Base-by-base conservation (phyloP, 257 asterid genomes). In the Solanum tarapatanum region DNA sequence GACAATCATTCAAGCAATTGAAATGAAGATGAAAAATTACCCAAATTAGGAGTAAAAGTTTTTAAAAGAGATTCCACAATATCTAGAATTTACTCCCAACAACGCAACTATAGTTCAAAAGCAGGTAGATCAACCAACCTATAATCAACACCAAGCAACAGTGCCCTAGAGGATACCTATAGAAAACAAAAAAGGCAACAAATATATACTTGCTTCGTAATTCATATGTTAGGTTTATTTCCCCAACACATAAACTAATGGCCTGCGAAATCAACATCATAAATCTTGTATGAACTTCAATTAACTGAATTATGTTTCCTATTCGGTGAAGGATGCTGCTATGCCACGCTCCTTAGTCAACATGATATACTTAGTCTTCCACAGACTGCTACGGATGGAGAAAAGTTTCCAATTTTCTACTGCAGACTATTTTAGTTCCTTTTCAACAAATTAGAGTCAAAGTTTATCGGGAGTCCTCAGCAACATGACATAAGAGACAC, bases 401-500 rank as follows among this genome's bases (percentile, higher is more conserved):
- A 79, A 36, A 30, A 80, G 39, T 36, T 28, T 82, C 85, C 85
- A 45, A 82, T 48, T 48, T 28, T 11, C 69, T 28, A 48, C 41
- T 48, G 68, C 85, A 28, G 69, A 28, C 69, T 48, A 30, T 48
- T 48, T 19, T 19, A 48, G 43, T 48, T 66, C 43, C 68, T 85
- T 84, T 9, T 30, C 36, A 85, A 69, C 60, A 64, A 72, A 26
- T 85, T 37, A 80, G 66, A 80, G 66, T 58, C 70, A 24, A 91
- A 62, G 84, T 86, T 41, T 92, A 87, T 89, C 84, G 90, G 76
- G 93, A 88, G 89, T 92, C 94, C 35, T 90, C 93, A 70, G 89
- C 91, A 66, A 85, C 75, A 86, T 93, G 93, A 87, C 89, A 90
- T 41, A 92, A 23, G 51, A 96, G 92, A 87, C 98, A 94, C 76